Conservation (phyloP, 1,284 basidiomycete species). For the Hortiboletus rubellus region DNA sequence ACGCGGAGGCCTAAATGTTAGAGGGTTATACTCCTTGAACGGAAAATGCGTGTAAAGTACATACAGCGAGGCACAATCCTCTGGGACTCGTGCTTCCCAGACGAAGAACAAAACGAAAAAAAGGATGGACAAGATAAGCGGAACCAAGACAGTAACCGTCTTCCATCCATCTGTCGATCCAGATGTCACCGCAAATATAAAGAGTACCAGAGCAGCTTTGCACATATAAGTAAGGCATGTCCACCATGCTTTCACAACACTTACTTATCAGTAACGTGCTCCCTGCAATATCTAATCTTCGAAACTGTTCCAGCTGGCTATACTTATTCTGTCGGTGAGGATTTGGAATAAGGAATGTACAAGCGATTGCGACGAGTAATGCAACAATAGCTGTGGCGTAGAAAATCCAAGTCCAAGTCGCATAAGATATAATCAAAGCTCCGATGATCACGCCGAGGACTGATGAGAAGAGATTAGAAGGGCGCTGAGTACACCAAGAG, state of each 20-base stretch:
- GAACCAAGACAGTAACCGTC: conserved; percentile 41
- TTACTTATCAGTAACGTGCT: conserved; percentile 37
- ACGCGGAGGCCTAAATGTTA: neutral
- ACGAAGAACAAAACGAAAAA: neutral
- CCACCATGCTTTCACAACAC: neutral
- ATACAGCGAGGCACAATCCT: neutral
- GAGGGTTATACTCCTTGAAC: neutral
- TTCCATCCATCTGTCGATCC: conserved; percentile 47
- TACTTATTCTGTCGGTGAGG: conserved; percentile 35
- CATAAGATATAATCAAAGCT: conserved; percentile 34
- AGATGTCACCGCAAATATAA: conserved; percentile 51
- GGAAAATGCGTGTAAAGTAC: neutral
- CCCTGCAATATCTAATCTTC: conserved; percentile 25
- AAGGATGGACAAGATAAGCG: conserved; percentile 18
- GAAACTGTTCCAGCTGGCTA: neutral
- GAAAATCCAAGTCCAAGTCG: conserved; percentile 39
- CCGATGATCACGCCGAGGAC: conserved; percentile 37
- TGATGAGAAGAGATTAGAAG: neutral
- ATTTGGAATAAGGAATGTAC: conserved; percentile 37
- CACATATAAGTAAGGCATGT: too few species aligned
- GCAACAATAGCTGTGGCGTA: conserved; percentile 40
- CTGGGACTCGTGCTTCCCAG: neutral
- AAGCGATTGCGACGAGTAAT: conserved; percentile 27
- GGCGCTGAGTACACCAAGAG: neutral
- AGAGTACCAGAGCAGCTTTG: conserved; percentile 37